Base-by-base conservation (phyloP, 352 stramenopile genomes). In the Lagenidium giganteum region DNA sequence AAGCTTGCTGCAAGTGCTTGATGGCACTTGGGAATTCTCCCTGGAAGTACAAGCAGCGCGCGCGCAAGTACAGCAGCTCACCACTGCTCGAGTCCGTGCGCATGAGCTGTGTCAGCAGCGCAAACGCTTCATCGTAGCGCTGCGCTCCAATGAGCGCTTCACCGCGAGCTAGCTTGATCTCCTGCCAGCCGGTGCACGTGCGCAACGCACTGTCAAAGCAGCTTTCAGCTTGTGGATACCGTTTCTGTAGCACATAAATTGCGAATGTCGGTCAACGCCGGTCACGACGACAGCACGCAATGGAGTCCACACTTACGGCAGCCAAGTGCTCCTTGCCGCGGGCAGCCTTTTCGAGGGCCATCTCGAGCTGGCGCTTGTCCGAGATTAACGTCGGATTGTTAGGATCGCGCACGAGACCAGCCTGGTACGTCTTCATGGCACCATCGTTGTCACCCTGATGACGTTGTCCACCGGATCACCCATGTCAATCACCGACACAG, bases 21-120 rank as follows among this genome's bases (percentile, higher is more conserved):
- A 96, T 85, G 39, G 86, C 81, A 52, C 82, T 92, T 7, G 88
- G 63, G 42, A 97, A 83, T 51, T 96, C 87, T 24, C 89, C 91
- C 67, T 95, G 85, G 49, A 70, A 86, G 54, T 96, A 96, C 31
- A 97, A 56, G 53, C 82, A 95, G 22, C 70, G 63, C 12, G 85
- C 88, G 28, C 83, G 77, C 33, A 90, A 44, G 50, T 80, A 87
- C n/a, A 97, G 57, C 33, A 97, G 54, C 36, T 93, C 76, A 1
- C 71, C 64, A 23, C 68, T 83, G 53, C 69, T 78, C 27, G 77
- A 75, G 50, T 92, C 61, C 44, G 72, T 83, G 36, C 75, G 73
- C 72, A 88, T 87, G 18, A 90, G 58, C 52, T 87, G 70, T 35
- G 80, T 87, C 16, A 86, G 46, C 26, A 68, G 60, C 9, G 73